phyloP scores from a whole-genome alignment of 2,329 filamentous ascomycete species.

The Aspergillus fumigatiaffinis region DNA sequence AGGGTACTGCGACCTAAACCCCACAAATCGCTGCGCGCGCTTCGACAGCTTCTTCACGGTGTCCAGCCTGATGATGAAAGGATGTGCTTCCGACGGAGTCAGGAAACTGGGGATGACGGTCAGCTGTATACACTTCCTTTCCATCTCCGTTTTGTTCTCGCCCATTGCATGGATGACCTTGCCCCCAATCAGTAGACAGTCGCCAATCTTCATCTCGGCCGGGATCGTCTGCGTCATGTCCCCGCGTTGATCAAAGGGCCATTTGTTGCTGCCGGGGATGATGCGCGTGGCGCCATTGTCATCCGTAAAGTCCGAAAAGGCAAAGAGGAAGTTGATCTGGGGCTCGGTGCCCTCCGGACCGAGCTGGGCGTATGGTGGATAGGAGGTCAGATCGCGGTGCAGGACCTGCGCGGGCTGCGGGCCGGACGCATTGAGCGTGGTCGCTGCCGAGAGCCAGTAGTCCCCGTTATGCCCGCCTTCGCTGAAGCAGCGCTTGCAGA shows the following conservation, averaged over 20 bases:
- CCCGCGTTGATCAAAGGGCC: neutral
- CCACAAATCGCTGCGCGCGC: neutral
- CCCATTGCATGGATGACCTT: constrained; percentile 5
- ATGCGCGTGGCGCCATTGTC: constrained; percentile 13
- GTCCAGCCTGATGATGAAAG: neutral
- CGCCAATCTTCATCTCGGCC: constrained; percentile 4
- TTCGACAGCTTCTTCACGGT: neutral
- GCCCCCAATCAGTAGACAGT: constrained; percentile 2
- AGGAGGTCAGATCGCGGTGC: neutral
- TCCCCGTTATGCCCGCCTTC: neutral
- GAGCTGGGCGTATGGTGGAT: neutral
- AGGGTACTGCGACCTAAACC: neutral
- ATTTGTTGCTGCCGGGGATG: constrained; percentile 11
- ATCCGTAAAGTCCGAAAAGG: constrained; percentile 8
- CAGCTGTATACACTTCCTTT: neutral
- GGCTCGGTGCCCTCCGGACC: constrained; percentile 2
- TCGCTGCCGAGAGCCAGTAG: neutral
- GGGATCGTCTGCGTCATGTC: constrained; percentile 1
- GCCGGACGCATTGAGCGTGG: neutral
- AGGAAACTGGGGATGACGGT: neutral
- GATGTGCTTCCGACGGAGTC: neutral
- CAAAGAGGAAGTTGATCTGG: constrained; percentile 7
- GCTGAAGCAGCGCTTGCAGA: constrained; percentile 7
- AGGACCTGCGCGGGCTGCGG: neutral
- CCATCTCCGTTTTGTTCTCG: neutral